phyloP scores from a whole-genome alignment of 768 basidiomycete species.

The Leccinum sublutescens region DNA sequence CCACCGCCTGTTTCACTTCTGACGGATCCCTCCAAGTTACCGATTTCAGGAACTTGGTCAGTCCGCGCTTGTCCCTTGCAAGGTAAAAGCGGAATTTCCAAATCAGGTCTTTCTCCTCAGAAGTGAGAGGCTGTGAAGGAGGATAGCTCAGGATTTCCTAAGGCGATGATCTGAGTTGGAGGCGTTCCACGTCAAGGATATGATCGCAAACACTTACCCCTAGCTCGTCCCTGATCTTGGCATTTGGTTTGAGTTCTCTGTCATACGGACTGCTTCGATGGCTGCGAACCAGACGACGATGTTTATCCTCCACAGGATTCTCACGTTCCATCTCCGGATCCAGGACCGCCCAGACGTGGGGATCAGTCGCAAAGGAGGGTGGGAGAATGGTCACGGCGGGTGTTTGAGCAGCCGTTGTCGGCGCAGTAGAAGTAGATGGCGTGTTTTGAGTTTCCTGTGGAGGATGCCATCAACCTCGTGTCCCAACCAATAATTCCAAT shows the following conservation, averaged over 20 bases:
- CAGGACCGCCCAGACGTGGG: slow-evolving; percentile 79
- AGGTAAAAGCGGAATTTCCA: slow-evolving; percentile 99
- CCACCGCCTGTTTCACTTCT: slow-evolving; percentile 97
- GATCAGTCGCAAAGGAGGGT: slow-evolving; percentile 56
- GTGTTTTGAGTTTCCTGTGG: slow-evolving; percentile 40
- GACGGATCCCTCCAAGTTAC: slow-evolving; percentile 96
- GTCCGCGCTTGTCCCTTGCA: slow-evolving; percentile 83
- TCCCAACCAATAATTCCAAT: background rate
- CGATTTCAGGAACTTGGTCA: slow-evolving; percentile 97
- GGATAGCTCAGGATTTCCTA: slow-evolving; percentile 91
- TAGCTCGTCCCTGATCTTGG: slow-evolving; percentile 90
- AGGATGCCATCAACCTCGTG: background rate
- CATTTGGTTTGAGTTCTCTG: slow-evolving; percentile 94
- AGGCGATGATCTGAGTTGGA: background rate
- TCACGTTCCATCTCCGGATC: slow-evolving; percentile 91
- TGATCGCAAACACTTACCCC: slow-evolving; percentile 51
- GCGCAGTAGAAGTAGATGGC: slow-evolving; percentile 42
- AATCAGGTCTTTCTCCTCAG: slow-evolving; percentile 93
- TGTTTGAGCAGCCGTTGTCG: slow-evolving; percentile 43
- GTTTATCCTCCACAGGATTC: slow-evolving; percentile 97
- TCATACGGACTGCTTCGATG: slow-evolving; percentile 95
- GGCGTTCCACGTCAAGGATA: background rate
- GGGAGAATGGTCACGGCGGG: slow-evolving; percentile 41
- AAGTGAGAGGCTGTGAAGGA: slow-evolving; percentile 80
- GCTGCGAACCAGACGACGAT: slow-evolving; percentile 89